Conservation (phyloP, 2,329 filamentous ascomycete species). For the Orbilia oligospora region DNA sequence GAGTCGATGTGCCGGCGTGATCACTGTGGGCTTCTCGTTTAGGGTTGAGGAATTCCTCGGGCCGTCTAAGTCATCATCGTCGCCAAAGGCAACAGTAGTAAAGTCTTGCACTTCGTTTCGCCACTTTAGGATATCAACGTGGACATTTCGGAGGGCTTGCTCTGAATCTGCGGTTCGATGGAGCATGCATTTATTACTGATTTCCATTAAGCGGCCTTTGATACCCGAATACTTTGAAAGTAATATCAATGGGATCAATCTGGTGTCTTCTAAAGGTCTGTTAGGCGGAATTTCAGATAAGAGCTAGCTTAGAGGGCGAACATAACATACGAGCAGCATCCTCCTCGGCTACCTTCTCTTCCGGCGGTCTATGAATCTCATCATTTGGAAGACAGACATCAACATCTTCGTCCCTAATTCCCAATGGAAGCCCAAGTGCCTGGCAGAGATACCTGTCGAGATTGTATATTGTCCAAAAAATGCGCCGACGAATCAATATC, state of each 20-base stretch:
- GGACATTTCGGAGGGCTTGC: constrained; percentile 68
- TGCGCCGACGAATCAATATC: constrained; percentile 69
- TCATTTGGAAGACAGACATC: constrained; percentile 73
- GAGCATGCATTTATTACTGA: constrained; percentile 71
- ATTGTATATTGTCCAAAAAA: constrained; percentile 74
- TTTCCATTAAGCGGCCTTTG: constrained; percentile 71
- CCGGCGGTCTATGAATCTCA: constrained; percentile 68
- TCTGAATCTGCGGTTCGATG: constrained; percentile 69
- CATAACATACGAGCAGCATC: constrained; percentile 9
- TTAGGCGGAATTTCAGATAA: background rate
- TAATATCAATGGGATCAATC: constrained; percentile 67
- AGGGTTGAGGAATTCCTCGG: constrained; percentile 43
- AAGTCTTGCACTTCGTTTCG: constrained; percentile 72
- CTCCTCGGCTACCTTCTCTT: constrained; percentile 55
- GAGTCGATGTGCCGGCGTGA: constrained; percentile 66
- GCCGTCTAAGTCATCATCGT: constrained; percentile 64
- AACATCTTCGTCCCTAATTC: constrained; percentile 73
- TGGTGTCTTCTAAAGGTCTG: constrained; percentile 35
- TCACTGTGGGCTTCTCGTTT: constrained; percentile 15
- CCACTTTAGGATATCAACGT: constrained; percentile 71
- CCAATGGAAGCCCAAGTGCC: constrained; percentile 72
- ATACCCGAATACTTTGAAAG: constrained; percentile 71
- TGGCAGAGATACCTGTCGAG: constrained; percentile 73
- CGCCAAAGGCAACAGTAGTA: constrained; percentile 61
- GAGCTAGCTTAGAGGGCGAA: background rate